A percentile compares a stretch with the other conserved stretches of the same genome.
Conservation (phyloP, 192 early-diverging fungal species). For the Coemansia sp. region DNA sequence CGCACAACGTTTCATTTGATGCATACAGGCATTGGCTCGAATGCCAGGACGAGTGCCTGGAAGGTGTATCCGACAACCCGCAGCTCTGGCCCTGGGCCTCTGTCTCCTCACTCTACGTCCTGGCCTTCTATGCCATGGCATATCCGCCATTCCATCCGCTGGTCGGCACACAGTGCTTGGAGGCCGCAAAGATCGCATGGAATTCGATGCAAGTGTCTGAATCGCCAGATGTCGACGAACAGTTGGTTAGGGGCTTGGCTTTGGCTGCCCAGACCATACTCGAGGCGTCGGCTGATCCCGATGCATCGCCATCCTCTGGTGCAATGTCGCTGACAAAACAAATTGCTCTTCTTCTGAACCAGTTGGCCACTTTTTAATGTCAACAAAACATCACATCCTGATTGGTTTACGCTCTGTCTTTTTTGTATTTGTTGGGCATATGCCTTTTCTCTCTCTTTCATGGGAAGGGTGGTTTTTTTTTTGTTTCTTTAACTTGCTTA, state of each 20-base stretch:
- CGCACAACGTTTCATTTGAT: slow-evolving; percentile 35
- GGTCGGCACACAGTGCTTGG: slow-evolving; percentile 39
- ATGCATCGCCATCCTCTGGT: background rate
- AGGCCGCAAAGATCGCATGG: slow-evolving; percentile 30
- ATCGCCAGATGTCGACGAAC: background rate
- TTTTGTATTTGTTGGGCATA: background rate
- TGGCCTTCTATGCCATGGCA: slow-evolving; percentile 37
- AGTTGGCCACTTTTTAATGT: background rate
- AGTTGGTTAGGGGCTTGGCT: background rate
- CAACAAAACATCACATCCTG: background rate
- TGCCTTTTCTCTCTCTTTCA: background rate
- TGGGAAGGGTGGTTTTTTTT: background rate
- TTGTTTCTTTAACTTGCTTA: background rate
- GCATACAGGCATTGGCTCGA: slow-evolving; percentile 50
- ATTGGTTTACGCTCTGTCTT: slow-evolving; percentile 3
- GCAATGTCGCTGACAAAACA: background rate
- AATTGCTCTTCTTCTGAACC: slow-evolving; percentile 6
- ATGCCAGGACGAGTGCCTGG: slow-evolving; percentile 52
- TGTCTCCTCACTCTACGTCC: slow-evolving; percentile 31
- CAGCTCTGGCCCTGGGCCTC: slow-evolving; percentile 18
- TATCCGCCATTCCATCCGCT: slow-evolving; percentile 30
- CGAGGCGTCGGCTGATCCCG: background rate
- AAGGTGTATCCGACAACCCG: slow-evolving; percentile 3
- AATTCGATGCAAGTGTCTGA: slow-evolving; percentile 14
- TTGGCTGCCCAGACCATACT: slow-evolving; percentile 1